Evolutionary conservation across 2,329 filamentous ascomycete species (phyloP), one percentile per base, ranked within the genome.

Genomic region (Acarospora socialis): DNA sequence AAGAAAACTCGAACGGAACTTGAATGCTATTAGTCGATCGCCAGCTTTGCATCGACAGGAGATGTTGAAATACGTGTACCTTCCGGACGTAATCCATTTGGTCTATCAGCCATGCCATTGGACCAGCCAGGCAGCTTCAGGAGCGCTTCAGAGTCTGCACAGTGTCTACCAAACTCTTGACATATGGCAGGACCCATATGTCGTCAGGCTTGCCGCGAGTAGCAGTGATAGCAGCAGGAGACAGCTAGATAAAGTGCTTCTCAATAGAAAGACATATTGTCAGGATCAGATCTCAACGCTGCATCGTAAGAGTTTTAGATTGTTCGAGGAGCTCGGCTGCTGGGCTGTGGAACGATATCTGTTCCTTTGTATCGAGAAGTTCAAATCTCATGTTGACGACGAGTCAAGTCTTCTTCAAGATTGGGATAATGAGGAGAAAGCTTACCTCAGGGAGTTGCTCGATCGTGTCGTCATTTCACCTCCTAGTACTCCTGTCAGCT

Each of bases 331-430:
- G 27, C 60, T 84, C 3, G 81, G 81, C 0, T 42, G 59, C 1
- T 86, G 77, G 76, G 77, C 77, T 1, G 66, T 68, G 0, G 74
- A 84, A 29, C 67, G 65, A 30, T 84, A 75, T 46, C 67, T 84
- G 15, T 53, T 53, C 31, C 57, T 57, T 21, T 63, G 65, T 3
- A 55, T 72, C 7, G 50, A 46, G 28, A 53, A 52, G 28, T 45
- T 60, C 7, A 27, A 18, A 7, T 32, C 30, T 9, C 41, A 38
- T 3, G 31, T 42, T 8, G 27, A 43, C 5, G 39, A 47, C 12
- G 33, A 26, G 54, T 58, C 32, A 31, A 44, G 42, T 25, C 25
- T 47, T 31, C 46, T 59, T n/a, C 50, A 59, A 14, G 49, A 52
- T 1, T 66, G 63, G 56, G 54, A 58, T 3, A 50, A 56, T 7